Percentiles rank a stretch among this genome's conserved stretches.
These are phyloP conservation scores for Pseudocercospora fuligena DNA, from an alignment of 2,329 filamentous ascomycete genomes.

Conservation along the genomic window DNA sequence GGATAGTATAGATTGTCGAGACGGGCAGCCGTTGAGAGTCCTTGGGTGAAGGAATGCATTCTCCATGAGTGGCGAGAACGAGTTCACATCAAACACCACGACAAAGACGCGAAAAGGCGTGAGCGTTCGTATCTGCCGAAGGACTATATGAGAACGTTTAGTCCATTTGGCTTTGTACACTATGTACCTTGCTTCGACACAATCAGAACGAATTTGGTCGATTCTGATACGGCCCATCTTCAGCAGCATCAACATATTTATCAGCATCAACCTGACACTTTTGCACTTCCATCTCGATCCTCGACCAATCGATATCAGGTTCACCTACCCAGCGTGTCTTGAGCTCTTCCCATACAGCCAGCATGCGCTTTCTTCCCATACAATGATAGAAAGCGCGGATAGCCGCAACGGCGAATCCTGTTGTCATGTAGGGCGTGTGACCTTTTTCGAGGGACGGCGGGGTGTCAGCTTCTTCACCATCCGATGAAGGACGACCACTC, in stretches of 20 bases:
- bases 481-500: not conserved
- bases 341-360: conserved; percentile 60
- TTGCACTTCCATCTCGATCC: conserved; percentile 22
- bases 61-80: too few relatives aligned
- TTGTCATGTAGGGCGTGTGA: conserved; percentile 33
- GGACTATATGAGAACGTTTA: too few relatives aligned
- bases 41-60: too few relatives aligned
- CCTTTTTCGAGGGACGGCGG: conserved; percentile 4
- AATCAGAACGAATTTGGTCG: not conserved
- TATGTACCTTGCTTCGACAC: not conserved
- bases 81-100: too few relatives aligned
- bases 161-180: not conserved
- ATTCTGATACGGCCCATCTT: not conserved
- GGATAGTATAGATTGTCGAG: too few relatives aligned
- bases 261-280: conserved; percentile 1
- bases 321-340: conserved; percentile 44
- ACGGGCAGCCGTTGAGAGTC: too few relatives aligned
- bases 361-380: conserved; percentile 56
- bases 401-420: conserved; percentile 62
- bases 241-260: conserved; percentile 1
- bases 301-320: conserved; percentile 36
- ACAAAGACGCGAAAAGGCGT: too few relatives aligned
- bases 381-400: conserved; percentile 69
- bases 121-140: too few relatives aligned
- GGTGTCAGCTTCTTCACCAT: not conserved